Evolutionary conservation across 345 rosid genomes (phyloP).

Genomic region (Salix koriyanagi): DNA sequence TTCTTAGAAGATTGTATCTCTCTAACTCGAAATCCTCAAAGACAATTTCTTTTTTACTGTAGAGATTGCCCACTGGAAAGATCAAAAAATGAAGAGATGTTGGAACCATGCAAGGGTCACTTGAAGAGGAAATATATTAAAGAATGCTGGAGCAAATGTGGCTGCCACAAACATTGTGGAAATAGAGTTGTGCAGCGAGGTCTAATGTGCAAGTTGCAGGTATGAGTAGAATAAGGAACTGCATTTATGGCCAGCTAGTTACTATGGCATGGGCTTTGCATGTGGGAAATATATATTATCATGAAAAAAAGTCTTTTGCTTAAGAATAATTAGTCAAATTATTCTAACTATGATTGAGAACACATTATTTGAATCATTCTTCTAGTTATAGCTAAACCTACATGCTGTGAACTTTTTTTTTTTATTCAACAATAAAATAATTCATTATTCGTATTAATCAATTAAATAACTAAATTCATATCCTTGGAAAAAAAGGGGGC

Average conservation of each 20-base stretch:
- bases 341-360: too few relatives aligned
- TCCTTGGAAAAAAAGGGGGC: too few relatives aligned
- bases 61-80: constrained; percentile 66
- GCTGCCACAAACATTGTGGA: constrained; percentile 72
- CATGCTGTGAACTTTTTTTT: too few relatives aligned
- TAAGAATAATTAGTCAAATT: too few relatives aligned
- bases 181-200: constrained; percentile 92
- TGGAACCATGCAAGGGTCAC: constrained; percentile 84
- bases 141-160: constrained; percentile 93
- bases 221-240: constrained; percentile 2
- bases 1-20: constrained; percentile 63
- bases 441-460: neutral
- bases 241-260: too few relatives aligned
- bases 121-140: constrained; percentile 62
- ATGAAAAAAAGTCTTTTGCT: too few relatives aligned
- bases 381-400: too few relatives aligned
- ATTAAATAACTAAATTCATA: too few relatives aligned
- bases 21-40: constrained; percentile 49
- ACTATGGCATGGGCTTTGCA: too few relatives aligned
- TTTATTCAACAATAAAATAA: neutral
- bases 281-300: too few relatives aligned
- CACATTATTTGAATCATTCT: too few relatives aligned
- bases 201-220: constrained; percentile 72
- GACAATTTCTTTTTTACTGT: constrained; percentile 49
- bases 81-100: constrained; percentile 42